A percentile compares a stretch with the other conserved stretches of the same genome.
Conservation (phyloP, 305 asterid genomes). For the Solanum hybrid region DNA sequence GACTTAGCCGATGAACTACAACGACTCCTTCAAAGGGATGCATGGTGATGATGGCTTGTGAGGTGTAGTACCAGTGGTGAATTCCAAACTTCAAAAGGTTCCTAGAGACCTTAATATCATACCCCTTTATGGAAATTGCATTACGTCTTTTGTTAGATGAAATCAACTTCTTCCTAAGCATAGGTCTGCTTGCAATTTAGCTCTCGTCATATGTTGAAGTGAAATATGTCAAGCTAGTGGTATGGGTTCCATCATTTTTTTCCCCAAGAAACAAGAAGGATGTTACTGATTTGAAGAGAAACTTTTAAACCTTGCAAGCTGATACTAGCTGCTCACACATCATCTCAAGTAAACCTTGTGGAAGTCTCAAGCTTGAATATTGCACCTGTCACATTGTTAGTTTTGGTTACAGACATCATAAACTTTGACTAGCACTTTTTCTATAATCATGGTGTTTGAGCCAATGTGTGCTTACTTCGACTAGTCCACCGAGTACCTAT, state of each 20-base stretch:
- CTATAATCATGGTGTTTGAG: neutral
- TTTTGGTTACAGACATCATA: neutral
- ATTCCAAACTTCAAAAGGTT: neutral
- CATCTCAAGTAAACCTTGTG: neutral
- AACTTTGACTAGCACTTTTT: neutral
- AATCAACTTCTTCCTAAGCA: neutral
- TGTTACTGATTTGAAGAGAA: too few relatives aligned
- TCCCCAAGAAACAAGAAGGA: neutral
- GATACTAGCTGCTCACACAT: too few relatives aligned
- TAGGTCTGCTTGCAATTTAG: neutral
- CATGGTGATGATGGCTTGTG: slow-evolving; percentile 6
- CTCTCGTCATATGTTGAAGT: neutral
- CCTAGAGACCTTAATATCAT: neutral
- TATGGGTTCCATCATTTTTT: neutral
- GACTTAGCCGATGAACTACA: slow-evolving; percentile 25
- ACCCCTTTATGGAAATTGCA: neutral
- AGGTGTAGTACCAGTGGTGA: neutral
- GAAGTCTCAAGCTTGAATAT: neutral
- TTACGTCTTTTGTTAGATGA: neutral
- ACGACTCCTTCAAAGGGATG: slow-evolving; percentile 17
- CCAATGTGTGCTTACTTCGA: neutral
- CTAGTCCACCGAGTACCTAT: neutral
- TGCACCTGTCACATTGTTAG: neutral
- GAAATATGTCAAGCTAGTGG: neutral
- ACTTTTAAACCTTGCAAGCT: too few relatives aligned